Evolutionary conservation across 148 eudicot species (phyloP).

Genomic region (Suaeda aralocaspica): DNA sequence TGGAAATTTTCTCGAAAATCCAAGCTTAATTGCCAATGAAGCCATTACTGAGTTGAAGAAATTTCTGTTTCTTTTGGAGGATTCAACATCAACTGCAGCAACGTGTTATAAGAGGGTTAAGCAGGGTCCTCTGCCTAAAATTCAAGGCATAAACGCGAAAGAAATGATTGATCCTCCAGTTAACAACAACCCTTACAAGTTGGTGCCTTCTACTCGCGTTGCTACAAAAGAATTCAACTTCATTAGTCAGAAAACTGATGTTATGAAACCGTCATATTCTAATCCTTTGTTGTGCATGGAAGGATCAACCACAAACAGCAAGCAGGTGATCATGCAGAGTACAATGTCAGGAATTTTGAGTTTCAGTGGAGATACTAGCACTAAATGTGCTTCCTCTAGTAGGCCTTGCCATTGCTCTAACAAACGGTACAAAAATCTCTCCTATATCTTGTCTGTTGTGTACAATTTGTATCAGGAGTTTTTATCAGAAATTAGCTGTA

Average conservation of each 20-base stretch:
- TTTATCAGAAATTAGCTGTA: too few relatives aligned
- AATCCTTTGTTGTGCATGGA: slow-evolving; percentile 26
- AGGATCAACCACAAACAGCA: slow-evolving; percentile 26
- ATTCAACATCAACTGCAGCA: not conserved
- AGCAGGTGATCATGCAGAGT: slow-evolving; percentile 26
- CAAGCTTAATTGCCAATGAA: slow-evolving; percentile 24
- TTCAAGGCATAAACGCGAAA: slow-evolving; percentile 17
- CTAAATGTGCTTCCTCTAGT: slow-evolving; percentile 24
- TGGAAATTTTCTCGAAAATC: slow-evolving; percentile 4
- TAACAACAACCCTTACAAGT: not conserved
- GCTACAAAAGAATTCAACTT: slow-evolving; percentile 20
- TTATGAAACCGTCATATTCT: slow-evolving; percentile 8
- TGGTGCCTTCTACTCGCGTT: slow-evolving; percentile 4
- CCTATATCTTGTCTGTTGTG: not conserved
- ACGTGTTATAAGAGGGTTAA: slow-evolving; percentile 18
- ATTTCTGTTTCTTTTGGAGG: slow-evolving; percentile 17
- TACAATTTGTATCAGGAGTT: not conserved
- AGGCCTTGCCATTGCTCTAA: slow-evolving; percentile 74
- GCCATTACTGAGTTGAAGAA: slow-evolving; percentile 27
- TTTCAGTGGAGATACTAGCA: slow-evolving; percentile 29
- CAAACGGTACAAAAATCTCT: slow-evolving; percentile 60
- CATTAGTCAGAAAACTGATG: slow-evolving; percentile 2
- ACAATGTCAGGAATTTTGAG: slow-evolving; percentile 31
- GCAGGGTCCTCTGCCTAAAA: slow-evolving; percentile 25
- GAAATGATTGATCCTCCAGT: slow-evolving; percentile 23